phyloP scores from a whole-genome alignment of 352 stramenopile genomes.

The Globisporangium cystogenes region DNA sequence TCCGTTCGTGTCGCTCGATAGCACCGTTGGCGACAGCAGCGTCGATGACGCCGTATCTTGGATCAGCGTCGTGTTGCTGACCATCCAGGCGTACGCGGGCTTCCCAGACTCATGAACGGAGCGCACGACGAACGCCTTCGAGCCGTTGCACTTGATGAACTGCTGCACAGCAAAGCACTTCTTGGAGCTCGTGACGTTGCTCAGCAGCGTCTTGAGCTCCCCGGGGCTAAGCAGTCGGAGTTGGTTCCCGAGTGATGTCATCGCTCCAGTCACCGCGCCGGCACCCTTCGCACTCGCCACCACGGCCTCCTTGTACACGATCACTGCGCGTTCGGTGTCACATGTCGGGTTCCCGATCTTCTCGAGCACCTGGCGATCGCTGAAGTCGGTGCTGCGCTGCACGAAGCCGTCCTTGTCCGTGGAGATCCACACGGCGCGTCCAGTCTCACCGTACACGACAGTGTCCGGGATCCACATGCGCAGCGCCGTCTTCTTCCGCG shows the following conservation, averaged over 20 bases:
- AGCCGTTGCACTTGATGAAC: conserved; percentile 64
- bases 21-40: neutral
- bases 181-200: conserved; percentile 46
- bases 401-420: conserved; percentile 64
- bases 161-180: conserved; percentile 72
- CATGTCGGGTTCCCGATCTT: conserved; percentile 32
- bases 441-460: conserved; percentile 74
- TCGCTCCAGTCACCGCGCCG: conserved; percentile 4
- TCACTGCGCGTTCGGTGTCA: conserved; percentile 33
- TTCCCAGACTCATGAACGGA: conserved; percentile 59
- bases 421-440: conserved; percentile 66
- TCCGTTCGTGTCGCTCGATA: neutral
- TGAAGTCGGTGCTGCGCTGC: conserved; percentile 55
- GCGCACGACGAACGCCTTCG: conserved; percentile 68
- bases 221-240: conserved; percentile 52
- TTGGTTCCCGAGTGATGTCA: conserved; percentile 46
- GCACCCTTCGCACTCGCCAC: conserved; percentile 14
- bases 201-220: conserved; percentile 68
- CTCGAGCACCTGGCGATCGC: conserved; percentile 71
- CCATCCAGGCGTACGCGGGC: conserved; percentile 68
- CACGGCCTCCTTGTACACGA: conserved; percentile 72
- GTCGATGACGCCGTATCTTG: conserved; percentile 13
- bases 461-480: conserved; percentile 76
- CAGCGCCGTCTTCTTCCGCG: conserved; percentile 19
- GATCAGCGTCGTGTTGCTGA: conserved; percentile 62